These are phyloP conservation scores for Aureobasidium sp. DNA, from an alignment of 2,329 filamentous ascomycete genomes.

Conservation along the genomic window DNA sequence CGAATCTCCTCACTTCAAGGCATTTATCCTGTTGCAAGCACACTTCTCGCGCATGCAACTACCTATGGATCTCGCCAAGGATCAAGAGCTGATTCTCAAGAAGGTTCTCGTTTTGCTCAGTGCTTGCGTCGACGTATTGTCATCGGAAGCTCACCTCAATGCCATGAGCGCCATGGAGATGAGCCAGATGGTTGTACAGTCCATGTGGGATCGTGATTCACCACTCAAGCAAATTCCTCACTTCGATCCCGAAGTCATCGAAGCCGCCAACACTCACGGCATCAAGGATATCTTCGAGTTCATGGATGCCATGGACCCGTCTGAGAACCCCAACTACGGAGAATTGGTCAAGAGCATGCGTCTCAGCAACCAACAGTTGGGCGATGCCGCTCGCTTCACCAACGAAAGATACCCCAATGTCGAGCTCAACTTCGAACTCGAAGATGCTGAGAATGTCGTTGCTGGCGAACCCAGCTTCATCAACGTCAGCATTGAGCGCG, in stretches of 20 bases:
- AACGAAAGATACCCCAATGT: slow-evolving; percentile 95
- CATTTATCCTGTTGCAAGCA: slow-evolving; percentile 91
- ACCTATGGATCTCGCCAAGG: slow-evolving; percentile 88
- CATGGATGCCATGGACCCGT: slow-evolving; percentile 97
- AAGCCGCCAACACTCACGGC: slow-evolving; percentile 68
- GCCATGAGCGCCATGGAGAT: slow-evolving; percentile 99
- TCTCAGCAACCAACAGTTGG: slow-evolving; percentile 72
- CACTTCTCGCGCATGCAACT: slow-evolving; percentile 97
- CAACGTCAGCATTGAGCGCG: slow-evolving; percentile 75
- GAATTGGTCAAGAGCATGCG: slow-evolving; percentile 68
- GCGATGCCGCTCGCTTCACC: slow-evolving; percentile 86
- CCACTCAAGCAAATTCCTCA: slow-evolving; percentile 97
- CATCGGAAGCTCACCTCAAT: slow-evolving; percentile 91
- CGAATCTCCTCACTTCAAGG: slow-evolving; percentile 97
- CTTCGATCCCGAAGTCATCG: slow-evolving; percentile 75
- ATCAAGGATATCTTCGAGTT: slow-evolving; percentile 96
- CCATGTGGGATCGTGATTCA: slow-evolving; percentile 97
- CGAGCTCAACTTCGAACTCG: slow-evolving; percentile 78
- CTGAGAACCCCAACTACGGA: slow-evolving; percentile 76
- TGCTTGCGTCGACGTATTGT: slow-evolving; percentile 89
- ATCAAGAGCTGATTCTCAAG: slow-evolving; percentile 78
- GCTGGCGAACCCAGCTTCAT: slow-evolving; percentile 76
- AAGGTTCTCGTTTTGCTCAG: slow-evolving; percentile 83
- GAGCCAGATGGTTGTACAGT: slow-evolving; percentile 98
- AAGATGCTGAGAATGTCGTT: slow-evolving; percentile 70